Base-by-base conservation (phyloP, 768 basidiomycete genomes). In the Auricularia auricula-judae region DNA sequence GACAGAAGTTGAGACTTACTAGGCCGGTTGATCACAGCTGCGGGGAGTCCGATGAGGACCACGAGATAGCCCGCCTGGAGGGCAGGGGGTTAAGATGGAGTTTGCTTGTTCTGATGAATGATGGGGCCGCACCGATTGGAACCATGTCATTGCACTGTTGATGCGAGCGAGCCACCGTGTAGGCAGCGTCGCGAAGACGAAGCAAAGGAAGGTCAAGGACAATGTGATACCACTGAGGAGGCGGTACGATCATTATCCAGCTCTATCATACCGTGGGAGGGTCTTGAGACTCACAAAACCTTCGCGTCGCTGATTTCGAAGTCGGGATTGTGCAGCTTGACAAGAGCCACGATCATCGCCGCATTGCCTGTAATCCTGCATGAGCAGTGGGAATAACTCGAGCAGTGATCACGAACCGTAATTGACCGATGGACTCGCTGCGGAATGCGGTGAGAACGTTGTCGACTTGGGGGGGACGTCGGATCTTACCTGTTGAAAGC, bases 11-110 rank as follows among this genome's bases (percentile, higher is more conserved):
- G 47, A 51, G 47, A 51, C 47, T 51, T 18, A 51, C 47, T 16
- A 8, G 47, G 47, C 11, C 34, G n/a, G 34, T 62, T 62, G 36
- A 43, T 39, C 36, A 43, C 43, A n/a, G 54, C 53, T 18, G 63
- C 39, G 2, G 62, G 66, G 36, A 67, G 51, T 14, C 56, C 56
- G 62, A 67, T 65, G 54, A 67, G 23, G 34, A 67, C 64, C 36
- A 62, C 58, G 23, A 65, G 14, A 21, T 65, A 36, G 56, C 35
- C 36, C 7, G 36, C 21, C 47, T 51, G 21, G 39, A 14, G 39
- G 18, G 47, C 18, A 4, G 16, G 14, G 47, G 5, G 16, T 51
- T 11, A 51, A 21, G 47, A 12, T 18, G 16, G 16, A 21, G 47
- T 11, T 5, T 5, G 5, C 47, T 16, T 16, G 21, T 5, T 10